Evolutionary conservation across 2,329 filamentous ascomycete species (phyloP).

Genomic region (Penicillium glabrum): DNA sequence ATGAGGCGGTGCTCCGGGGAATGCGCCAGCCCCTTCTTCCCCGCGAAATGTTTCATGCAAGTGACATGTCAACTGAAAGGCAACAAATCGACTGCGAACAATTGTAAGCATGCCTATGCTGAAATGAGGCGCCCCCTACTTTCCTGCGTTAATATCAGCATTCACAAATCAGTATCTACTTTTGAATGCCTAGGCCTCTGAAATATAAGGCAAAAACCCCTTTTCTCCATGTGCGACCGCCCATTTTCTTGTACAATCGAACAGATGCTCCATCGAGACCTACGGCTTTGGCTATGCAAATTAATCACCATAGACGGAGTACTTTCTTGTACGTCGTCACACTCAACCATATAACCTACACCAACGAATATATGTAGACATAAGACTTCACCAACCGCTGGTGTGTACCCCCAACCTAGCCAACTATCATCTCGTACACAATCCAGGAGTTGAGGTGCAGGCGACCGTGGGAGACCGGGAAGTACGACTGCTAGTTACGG

Average conservation of each 20-base stretch:
- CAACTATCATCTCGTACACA: no score
- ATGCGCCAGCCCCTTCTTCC: conserved; percentile 1
- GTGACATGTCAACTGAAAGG: neutral
- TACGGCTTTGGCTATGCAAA: neutral
- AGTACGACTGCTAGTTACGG: no score
- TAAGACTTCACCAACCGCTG: no score
- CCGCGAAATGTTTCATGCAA: conserved; percentile 4
- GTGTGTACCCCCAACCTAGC: no score
- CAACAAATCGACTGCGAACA: neutral
- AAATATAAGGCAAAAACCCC: neutral
- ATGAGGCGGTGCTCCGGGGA: conserved; percentile 11
- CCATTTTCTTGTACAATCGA: neutral
- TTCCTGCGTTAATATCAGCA: neutral
- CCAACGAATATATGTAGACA: no score
- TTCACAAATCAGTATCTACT: neutral
- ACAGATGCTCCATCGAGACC: neutral
- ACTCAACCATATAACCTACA: neutral
- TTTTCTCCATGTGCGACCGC: neutral
- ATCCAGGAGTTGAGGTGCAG: no score
- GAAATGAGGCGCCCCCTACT: neutral
- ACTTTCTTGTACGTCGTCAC: no score
- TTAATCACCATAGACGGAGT: no score
- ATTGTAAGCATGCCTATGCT: neutral
- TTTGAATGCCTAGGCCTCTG: neutral
- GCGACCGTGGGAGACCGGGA: no score